Percentiles rank a stretch among this genome's conserved stretches.
phyloP scores from a whole-genome alignment of 106 monocot species.

The Phalaenopsis aphrodite region DNA sequence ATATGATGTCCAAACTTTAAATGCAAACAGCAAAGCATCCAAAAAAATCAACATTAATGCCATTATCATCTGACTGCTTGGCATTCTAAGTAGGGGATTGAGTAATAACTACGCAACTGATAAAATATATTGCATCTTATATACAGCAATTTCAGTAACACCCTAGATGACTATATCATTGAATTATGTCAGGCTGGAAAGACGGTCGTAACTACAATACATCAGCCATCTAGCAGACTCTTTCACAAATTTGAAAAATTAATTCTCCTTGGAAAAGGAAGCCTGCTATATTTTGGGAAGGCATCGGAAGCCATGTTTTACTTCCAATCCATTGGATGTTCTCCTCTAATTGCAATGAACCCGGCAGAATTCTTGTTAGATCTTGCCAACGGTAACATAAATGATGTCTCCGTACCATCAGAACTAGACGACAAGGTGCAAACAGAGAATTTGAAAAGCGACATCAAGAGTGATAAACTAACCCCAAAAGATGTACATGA shows the following conservation, averaged over 20 bases:
- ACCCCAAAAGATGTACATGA: slow-evolving; percentile 62
- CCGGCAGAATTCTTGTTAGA: slow-evolving; percentile 87
- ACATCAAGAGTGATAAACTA: slow-evolving; percentile 39
- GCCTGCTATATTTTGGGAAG: slow-evolving; percentile 68
- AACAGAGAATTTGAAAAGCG: slow-evolving; percentile 25
- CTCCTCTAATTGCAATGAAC: slow-evolving; percentile 80
- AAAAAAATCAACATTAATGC: too few relatives aligned
- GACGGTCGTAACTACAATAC: slow-evolving; percentile 76
- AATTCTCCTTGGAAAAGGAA: slow-evolving; percentile 74
- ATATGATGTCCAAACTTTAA: too few relatives aligned
- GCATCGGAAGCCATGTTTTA: slow-evolving; percentile 72
- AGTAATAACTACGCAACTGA: too few relatives aligned
- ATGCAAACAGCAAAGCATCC: too few relatives aligned
- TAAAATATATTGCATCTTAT: too few relatives aligned
- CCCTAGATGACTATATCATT: background rate
- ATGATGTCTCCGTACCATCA: slow-evolving; percentile 54
- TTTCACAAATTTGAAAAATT: slow-evolving; percentile 74
- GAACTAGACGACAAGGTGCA: slow-evolving; percentile 64
- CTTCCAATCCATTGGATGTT: slow-evolving; percentile 73
- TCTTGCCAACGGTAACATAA: slow-evolving; percentile 72
- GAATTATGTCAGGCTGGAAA: slow-evolving; percentile 44
- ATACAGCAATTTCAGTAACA: too few relatives aligned
- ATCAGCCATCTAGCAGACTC: slow-evolving; percentile 86
- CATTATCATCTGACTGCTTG: too few relatives aligned
- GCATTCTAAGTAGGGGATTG: too few relatives aligned